phyloP scores from a whole-genome alignment of 305 asterid species.

The Salvia sclarea region DNA sequence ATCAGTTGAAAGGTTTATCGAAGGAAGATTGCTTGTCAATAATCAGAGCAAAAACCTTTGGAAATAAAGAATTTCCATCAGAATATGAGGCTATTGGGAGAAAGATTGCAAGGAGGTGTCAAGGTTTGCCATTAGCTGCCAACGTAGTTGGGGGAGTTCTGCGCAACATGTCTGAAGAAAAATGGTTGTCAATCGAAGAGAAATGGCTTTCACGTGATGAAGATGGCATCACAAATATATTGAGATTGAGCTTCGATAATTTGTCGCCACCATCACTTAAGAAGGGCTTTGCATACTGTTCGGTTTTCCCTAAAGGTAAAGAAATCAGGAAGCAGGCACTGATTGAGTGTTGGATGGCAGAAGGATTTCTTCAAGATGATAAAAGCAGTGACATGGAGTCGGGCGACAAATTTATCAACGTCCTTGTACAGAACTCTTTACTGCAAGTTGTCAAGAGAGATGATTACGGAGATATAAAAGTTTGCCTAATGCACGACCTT shows the following conservation, averaged over 20 bases:
- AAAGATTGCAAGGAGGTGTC: slow-evolving; percentile 8
- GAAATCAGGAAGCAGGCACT: slow-evolving; percentile 15
- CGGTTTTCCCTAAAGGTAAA: slow-evolving; percentile 30
- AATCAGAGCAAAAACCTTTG: slow-evolving; percentile 8
- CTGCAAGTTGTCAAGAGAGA: neutral
- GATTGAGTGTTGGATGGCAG: slow-evolving; percentile 40
- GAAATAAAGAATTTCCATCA: neutral
- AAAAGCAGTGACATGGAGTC: neutral
- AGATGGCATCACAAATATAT: slow-evolving; percentile 24
- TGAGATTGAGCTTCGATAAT: slow-evolving; percentile 38
- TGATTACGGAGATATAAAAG: neutral
- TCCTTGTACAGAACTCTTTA: neutral
- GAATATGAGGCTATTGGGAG: slow-evolving; percentile 5
- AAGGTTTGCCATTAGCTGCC: slow-evolving; percentile 29
- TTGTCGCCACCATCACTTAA: slow-evolving; percentile 31
- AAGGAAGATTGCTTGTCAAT: slow-evolving; percentile 27
- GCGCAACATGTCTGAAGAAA: neutral
- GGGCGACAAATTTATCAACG: neutral
- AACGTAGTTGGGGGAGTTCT: slow-evolving; percentile 25
- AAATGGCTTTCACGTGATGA: neutral
- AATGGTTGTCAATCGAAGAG: slow-evolving; percentile 15
- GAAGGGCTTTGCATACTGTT: slow-evolving; percentile 41
- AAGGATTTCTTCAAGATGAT: neutral
- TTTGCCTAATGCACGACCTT: neutral
- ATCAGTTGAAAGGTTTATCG: neutral